Conservation (phyloP, 2,329 filamentous ascomycete species). For the Microcyclospora tardicrescens region DNA sequence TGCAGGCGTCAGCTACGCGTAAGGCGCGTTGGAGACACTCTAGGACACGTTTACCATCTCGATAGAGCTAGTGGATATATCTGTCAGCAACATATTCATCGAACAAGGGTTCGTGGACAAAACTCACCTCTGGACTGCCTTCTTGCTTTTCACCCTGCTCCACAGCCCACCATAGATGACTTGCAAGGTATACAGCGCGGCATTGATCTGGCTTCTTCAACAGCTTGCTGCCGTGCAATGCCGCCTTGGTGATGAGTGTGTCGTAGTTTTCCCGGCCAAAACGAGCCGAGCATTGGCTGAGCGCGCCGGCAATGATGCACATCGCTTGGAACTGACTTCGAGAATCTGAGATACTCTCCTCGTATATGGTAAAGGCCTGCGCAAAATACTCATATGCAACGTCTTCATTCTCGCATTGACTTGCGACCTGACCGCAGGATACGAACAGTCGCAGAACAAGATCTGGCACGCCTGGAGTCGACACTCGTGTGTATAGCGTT, state of each 20-base stretch:
- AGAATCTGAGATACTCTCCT: slow-evolving; percentile 89
- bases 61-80: slow-evolving; percentile 56
- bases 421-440: slow-evolving; percentile 81
- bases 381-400: slow-evolving; percentile 97
- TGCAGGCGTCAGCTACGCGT: slow-evolving; percentile 92
- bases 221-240: slow-evolving; percentile 89
- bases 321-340: slow-evolving; percentile 97
- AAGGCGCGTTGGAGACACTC: slow-evolving; percentile 93
- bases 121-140: slow-evolving; percentile 14
- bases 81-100: slow-evolving; percentile 2
- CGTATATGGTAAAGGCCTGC: slow-evolving; percentile 95
- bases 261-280: slow-evolving; percentile 98
- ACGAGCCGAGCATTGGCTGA: slow-evolving; percentile 68
- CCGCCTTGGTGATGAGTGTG: slow-evolving; percentile 94
- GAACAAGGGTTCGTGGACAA: background rate
- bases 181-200: slow-evolving; percentile 87
- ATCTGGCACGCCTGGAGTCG: slow-evolving; percentile 59
- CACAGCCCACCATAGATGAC: slow-evolving; percentile 95
- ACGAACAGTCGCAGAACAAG: slow-evolving; percentile 81
- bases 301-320: slow-evolving; percentile 76
- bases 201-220: slow-evolving; percentile 98
- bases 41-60: slow-evolving; percentile 90
- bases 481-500: slow-evolving; percentile 75
- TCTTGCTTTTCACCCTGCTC: slow-evolving; percentile 69
- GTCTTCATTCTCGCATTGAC: slow-evolving; percentile 84